phyloP scores from a whole-genome alignment of 139 green algal species.

The Chlamydomonas asymmetrica region DNA sequence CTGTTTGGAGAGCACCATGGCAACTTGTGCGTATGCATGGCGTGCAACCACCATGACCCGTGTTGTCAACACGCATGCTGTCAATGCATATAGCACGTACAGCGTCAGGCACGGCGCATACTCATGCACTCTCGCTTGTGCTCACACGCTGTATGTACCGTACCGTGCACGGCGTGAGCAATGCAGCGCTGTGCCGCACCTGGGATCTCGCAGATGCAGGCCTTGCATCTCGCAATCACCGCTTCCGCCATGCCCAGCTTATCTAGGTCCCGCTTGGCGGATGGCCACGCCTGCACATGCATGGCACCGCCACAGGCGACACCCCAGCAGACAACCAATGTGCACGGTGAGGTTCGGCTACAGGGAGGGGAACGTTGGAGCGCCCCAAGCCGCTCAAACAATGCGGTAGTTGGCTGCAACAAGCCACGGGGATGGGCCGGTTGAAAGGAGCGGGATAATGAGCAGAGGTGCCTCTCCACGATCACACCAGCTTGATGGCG shows the following conservation, averaged over 20 bases:
- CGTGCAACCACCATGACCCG: no score
- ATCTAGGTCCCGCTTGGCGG: constrained; percentile 61
- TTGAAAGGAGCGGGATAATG: neutral
- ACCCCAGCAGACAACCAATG: no score
- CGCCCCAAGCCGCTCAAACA: neutral
- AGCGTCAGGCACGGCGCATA: no score
- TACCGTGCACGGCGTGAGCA: no score
- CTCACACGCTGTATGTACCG: no score
- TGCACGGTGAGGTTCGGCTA: neutral
- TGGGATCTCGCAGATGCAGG: constrained; percentile 58
- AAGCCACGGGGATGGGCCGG: neutral
- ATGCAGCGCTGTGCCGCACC: constrained; percentile 47
- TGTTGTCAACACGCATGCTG: no score
- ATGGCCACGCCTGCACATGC: constrained; percentile 56
- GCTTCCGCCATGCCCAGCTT: constrained; percentile 58
- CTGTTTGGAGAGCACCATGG: no score
- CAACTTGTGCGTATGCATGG: no score
- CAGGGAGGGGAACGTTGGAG: neutral
- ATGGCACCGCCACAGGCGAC: no score
- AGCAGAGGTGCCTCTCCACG: neutral
- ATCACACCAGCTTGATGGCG: no score
- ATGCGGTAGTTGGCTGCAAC: neutral
- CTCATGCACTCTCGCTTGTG: no score
- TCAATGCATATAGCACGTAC: no score
- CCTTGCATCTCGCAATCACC: constrained; percentile 55